Base-by-base conservation (phyloP, 306 rosid species). In the Trichosanthes truncata region DNA sequence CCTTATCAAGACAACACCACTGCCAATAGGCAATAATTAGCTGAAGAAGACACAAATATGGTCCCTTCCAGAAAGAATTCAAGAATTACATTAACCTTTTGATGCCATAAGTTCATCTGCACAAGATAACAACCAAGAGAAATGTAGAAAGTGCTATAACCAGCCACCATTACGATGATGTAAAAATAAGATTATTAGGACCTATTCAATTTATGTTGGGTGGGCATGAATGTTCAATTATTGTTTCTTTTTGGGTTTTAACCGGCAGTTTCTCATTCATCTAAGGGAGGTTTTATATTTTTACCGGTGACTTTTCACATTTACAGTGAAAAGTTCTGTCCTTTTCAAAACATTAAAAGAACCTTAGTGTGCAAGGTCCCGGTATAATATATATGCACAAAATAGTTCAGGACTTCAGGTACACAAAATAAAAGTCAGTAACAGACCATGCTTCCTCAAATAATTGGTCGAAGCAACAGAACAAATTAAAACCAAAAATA, bases 401-500 rank as follows among this genome's bases (percentile, higher is more conserved):
- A 71, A 29, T 43, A 26, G 40, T 46, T 74, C 45, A 74, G 8
- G 26, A 26, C 10, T 38, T 41, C 52, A 33, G 57, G 72, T 78
- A 62, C 25, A 49, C 78, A 74, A 74, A 68, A 74, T 3, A 46
- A 18, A 4, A 73, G 4, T 8, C 53, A 68, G 35, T 60, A 5
- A 46, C 36, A 74, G 7, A 69, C 21, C 3, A 13, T 43, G 73
- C 26, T 38, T 38, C 8, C 8, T 74, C 17, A 36, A 74, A 71
- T 21, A 81, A 43, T 18, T 56, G 48, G 41, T 45, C 76, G 9
- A 81, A 60, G 67, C 55, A 40, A 75, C 21, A 41, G 41, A 79
- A 55, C 35, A 79, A 79, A 56, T 29, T 73, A 57, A 52, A 86
- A 57, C 62, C 56, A 53, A 43, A 9, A 45, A 61, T 15, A 66